Base-by-base conservation (phyloP, 305 asterid species). In the Fraxinus sp. region DNA sequence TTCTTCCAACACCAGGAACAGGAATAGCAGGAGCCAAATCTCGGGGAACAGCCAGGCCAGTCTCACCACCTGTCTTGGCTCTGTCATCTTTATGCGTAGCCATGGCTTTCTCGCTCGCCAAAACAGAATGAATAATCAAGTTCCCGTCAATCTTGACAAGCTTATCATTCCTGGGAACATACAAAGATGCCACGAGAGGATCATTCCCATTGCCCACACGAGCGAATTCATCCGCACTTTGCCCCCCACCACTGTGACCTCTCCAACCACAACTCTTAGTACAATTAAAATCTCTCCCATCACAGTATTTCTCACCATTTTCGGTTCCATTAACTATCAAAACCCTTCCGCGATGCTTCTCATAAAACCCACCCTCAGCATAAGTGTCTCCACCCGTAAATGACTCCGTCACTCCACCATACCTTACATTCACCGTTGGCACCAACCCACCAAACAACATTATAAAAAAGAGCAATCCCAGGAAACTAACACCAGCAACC, bases 81-180 rank as follows among this genome's bases (percentile, higher is more conserved):
- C 79, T 75, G 41, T 83, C 57, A 77, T 82, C 81, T 82, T 84
- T 87, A 46, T 28, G 85, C 79, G 97, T 87, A 72, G 93, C 96
- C 97, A 93, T 92, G 81, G 98, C 98, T 80, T 93, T 94, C 91
- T 96, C 99, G 84, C 95, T 92, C 36, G 98, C 99, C 86, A 96
- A 81, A 64, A 96, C 90, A 18, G 99, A 96, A 85, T 94, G 97
- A 81, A 94, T 96, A 62, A 96, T 96, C 85, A 96, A 86, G 88
- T 96, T 96, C 7, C 99, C 98, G 77, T 96, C 99, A 80, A 96
- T 94, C 89, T 96, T 92, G 80, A 96, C 95, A 84, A 94, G 96
- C 83, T 91, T 96, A 81, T 94, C 98, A 73, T 96, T 96, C 85
- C 99, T 91, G 76, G 99, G 99, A 71, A 96, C 99, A 87, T 90